phyloP scores from a whole-genome alignment of 2,329 filamentous ascomycete genomes.

The Apiospora arundinis region DNA sequence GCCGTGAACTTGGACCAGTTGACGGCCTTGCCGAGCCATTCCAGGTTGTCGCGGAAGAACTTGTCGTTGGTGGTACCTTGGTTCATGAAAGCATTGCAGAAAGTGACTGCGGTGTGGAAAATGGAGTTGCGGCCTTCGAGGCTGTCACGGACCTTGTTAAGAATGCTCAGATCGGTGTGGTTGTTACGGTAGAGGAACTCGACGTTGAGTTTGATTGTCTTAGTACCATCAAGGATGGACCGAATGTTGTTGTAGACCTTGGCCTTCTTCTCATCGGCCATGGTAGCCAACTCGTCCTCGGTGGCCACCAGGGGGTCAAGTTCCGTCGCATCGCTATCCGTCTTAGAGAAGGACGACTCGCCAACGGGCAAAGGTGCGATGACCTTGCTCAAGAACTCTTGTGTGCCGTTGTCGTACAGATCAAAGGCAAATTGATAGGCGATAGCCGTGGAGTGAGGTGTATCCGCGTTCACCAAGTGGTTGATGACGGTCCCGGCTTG shows the following conservation, averaged over 20 bases:
- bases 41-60: constrained; percentile 97
- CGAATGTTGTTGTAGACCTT: constrained; percentile 69
- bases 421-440: constrained; percentile 99
- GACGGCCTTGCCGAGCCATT: constrained; percentile 97
- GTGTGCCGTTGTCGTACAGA: constrained; percentile 96
- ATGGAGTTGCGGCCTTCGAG: constrained; percentile 96
- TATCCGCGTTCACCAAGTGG: constrained; percentile 80
- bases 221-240: constrained; percentile 81
- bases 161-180: constrained; percentile 86
- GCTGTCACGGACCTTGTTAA: constrained; percentile 96
- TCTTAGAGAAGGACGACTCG: constrained; percentile 48
- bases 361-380: constrained; percentile 76
- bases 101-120: constrained; percentile 96
- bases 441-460: constrained; percentile 78
- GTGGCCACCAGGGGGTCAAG: constrained; percentile 57
- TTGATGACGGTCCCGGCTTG: constrained; percentile 88
- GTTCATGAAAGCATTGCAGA: constrained; percentile 99
- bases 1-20: constrained; percentile 99
- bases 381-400: constrained; percentile 93
- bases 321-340: constrained; percentile 52
- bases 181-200: constrained; percentile 98
- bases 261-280: constrained; percentile 57
- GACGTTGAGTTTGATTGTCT: constrained; percentile 91
- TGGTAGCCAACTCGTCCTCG: constrained; percentile 33
- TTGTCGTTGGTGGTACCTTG: constrained; percentile 97